These are phyloP conservation scores for Echinosophora koreensis DNA, from an alignment of 306 rosid genomes.

Conservation along the genomic window DNA sequence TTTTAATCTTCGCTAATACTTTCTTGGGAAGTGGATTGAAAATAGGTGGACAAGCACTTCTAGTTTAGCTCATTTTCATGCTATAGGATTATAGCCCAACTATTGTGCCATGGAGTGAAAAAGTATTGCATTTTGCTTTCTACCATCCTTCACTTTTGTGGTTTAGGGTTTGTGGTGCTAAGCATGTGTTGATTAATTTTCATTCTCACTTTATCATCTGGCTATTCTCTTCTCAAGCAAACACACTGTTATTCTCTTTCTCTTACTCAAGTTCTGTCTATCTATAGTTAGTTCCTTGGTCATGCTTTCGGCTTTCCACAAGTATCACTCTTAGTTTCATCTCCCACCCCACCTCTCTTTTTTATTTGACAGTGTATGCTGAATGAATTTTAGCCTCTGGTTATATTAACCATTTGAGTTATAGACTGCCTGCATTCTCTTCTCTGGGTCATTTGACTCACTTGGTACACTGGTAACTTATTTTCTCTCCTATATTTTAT, in stretches of 20 bases:
- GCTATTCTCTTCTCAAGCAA: neutral
- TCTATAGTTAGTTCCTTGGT: neutral
- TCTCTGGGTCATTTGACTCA: conserved; percentile 10
- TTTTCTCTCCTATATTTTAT: neutral
- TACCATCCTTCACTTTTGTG: conserved; percentile 10
- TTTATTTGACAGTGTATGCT: neutral
- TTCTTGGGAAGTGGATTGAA: neutral
- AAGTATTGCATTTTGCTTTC: neutral
- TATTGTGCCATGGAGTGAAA: neutral
- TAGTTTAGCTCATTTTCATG: conserved; percentile 4
- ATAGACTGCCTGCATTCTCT: conserved; percentile 11
- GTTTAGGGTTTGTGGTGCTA: neutral
- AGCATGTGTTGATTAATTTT: neutral
- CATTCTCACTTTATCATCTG: neutral
- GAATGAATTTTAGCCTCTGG: conserved; percentile 26
- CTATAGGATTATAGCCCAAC: neutral
- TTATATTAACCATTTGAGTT: conserved; percentile 19
- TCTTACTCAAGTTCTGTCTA: conserved; percentile 1
- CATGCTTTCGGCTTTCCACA: neutral
- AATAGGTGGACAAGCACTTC: neutral
- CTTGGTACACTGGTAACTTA: conserved; percentile 22
- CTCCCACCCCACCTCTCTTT: neutral
- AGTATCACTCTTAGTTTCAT: neutral
- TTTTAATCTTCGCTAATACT: conserved; percentile 11
- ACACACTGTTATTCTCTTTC: neutral